Conservation (phyloP, 306 rosid species). For the Begonia peltatifolia region DNA sequence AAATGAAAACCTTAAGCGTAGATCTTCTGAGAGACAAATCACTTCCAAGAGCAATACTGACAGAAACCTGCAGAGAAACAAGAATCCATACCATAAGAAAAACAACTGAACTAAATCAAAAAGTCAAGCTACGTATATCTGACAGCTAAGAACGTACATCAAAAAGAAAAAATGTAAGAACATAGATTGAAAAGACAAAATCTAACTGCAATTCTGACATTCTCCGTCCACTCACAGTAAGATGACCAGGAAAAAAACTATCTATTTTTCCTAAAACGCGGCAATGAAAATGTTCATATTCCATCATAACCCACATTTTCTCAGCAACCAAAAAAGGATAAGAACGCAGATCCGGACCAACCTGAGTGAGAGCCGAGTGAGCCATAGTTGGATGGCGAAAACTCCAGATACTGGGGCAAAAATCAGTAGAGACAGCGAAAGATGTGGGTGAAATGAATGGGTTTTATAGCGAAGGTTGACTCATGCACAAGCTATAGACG, state of each 20-base stretch:
- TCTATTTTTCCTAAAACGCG: too few relatives aligned
- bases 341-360: neutral
- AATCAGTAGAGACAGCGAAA: neutral
- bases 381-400: slow-evolving; percentile 19
- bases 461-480: slow-evolving; percentile 9
- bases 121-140: too few relatives aligned
- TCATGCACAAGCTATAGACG: slow-evolving; percentile 4
- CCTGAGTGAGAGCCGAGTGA: slow-evolving; percentile 34
- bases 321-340: slow-evolving; percentile 10
- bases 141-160: too few relatives aligned
- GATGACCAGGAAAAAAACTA: too few relatives aligned
- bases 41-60: slow-evolving; percentile 29
- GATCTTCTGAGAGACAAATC: slow-evolving; percentile 39
- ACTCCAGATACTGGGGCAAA: neutral
- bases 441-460: neutral
- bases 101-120: too few relatives aligned
- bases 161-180: too few relatives aligned
- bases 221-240: too few relatives aligned
- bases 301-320: slow-evolving; percentile 3
- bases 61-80: slow-evolving; percentile 23
- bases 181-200: too few relatives aligned
- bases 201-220: too few relatives aligned
- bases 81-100: too few relatives aligned
- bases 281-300: neutral
- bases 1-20: slow-evolving; percentile 24